A percentile compares a stretch with the other conserved stretches of the same genome.
Conservation (phyloP, 2,329 filamentous ascomycete species). For the Daldinia eschscholtzii region DNA sequence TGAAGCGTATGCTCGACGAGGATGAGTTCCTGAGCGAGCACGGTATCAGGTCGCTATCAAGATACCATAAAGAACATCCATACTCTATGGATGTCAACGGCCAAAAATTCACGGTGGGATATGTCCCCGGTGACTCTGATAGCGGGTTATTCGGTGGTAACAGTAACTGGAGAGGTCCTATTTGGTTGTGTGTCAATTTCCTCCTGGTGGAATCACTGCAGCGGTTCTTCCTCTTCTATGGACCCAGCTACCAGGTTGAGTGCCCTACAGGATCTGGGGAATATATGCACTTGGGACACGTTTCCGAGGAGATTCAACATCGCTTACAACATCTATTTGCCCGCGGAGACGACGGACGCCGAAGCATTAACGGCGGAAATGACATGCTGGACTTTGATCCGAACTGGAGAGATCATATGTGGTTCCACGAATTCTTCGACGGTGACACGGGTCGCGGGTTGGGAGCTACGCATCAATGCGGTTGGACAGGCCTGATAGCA, state of each 20-base stretch:
- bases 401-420: conserved; percentile 92
- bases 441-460: conserved; percentile 90
- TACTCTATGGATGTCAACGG: conserved; percentile 97
- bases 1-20: conserved; percentile 93
- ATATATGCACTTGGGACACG: conserved; percentile 94
- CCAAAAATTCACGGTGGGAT: conserved; percentile 87
- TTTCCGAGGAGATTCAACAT: conserved; percentile 95
- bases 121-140: conserved; percentile 95
- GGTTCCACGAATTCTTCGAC: conserved; percentile 98
- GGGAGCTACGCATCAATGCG: conserved; percentile 93
- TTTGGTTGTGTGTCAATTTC: conserved; percentile 98
- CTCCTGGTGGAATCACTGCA: conserved; percentile 93
- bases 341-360: conserved; percentile 83
- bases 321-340: conserved; percentile 92
- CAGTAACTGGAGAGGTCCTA: conserved; percentile 96
- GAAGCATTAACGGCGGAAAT: conserved; percentile 88
- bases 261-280: conserved; percentile 95
- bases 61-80: conserved; percentile 89
- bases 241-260: conserved; percentile 87
- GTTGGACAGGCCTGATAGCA: conserved; percentile 95
- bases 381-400: conserved; percentile 91
- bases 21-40: conserved; percentile 92
- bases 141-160: conserved; percentile 96
- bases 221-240: conserved; percentile 96
- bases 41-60: conserved; percentile 92